Base-by-base conservation (phyloP, 352 stramenopile species). In the Poterioochromonas sp. region DNA sequence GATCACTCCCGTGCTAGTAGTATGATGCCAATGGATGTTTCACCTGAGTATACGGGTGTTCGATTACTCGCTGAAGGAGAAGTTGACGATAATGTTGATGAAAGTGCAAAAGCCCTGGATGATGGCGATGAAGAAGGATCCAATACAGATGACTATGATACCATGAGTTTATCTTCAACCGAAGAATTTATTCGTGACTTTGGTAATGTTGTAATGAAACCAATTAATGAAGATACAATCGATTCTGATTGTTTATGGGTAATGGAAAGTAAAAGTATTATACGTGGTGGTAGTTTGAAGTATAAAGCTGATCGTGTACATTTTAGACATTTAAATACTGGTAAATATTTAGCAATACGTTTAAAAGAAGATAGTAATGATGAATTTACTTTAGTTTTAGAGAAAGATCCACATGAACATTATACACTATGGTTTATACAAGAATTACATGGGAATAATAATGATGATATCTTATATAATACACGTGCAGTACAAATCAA, bases 191-290 rank as follows among this genome's bases (percentile, higher is more conserved):
- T 81, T 69, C 32, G 34, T 12, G 69, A 76, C 43, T 15, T 44
- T 43, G 69, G 69, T 63, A 2, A 35, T 11, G 44, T 79, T 63
- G 79, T 35, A 64, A 65, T 82, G 40, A 35, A 70, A 15, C 43
- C 54, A 39, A 32, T 29, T 35, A 20, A 34, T 34, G 60, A 81
- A 41, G 41, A 73, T 15, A 76, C 80, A 20, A 41, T 76, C 26
- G 12, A 69, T 53, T 41, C 51, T n/a, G 40, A 78, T 29, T 65
- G 32, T 20, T 51, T 83, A 51, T 83, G 80, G 80, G 22, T 83
- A 49, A 44, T 83, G 58, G 80, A 83, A 76, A 54, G 43, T 32
- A 76, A 80, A 32, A 35, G 8, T 26, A 47, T 78, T 5, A 15
- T 26, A 15, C 5, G 58, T 8, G 76, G 76, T 20, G 76, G 76